Evolutionary conservation across 805 yeast genomes (phyloP), one percentile per base, ranked within the genome.

Genomic region (Saturnispora serradocipensis): DNA sequence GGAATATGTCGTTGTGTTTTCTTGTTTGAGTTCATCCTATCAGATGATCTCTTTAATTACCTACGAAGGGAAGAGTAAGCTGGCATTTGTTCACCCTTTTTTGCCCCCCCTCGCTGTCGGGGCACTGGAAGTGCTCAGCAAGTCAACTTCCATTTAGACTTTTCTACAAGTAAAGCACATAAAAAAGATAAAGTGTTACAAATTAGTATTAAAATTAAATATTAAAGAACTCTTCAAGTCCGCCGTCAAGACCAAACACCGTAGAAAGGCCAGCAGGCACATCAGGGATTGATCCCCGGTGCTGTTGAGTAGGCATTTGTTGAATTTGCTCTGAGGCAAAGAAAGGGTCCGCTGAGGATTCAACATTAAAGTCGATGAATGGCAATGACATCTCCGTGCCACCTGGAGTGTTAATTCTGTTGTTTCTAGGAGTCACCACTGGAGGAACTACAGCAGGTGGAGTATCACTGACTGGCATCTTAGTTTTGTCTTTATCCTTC

Each of bases 371-470:
- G 16, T 40, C 44, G 9, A 40, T 24, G 16, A 16, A 40, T 8
- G 44, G 44, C 28, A 40, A 13, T 4, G 44, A 22, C 42, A 40
- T 24, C 8, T 40, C 25, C 28, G n/a, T 22, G 5, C 22, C 13
- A 40, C 27, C 30, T 15, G 44, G 44, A 8, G 44, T 38, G 42
- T 20, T 38, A 10, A 38, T 11, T 11, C 22, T 38, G 34, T 30
- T 30, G 34, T 2, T 38, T 38, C 11, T 13, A 3, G 42, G 42
- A 11, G 22, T 16, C 13, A 18, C 42, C 13, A 18, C 69, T 0
- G 69, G 61, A 9, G 70, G 68, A 30, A 66, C 58, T 2, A 67
- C 58, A 16, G 35, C 10, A 27, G 32, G 8, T 25, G 42, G 42
- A 4, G 22, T 8, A 20, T 18, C 34, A 13, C 13, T 32, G 36